Conservation (phyloP, 192 early-diverging fungal species). For the Mycoemilia scoparia region DNA sequence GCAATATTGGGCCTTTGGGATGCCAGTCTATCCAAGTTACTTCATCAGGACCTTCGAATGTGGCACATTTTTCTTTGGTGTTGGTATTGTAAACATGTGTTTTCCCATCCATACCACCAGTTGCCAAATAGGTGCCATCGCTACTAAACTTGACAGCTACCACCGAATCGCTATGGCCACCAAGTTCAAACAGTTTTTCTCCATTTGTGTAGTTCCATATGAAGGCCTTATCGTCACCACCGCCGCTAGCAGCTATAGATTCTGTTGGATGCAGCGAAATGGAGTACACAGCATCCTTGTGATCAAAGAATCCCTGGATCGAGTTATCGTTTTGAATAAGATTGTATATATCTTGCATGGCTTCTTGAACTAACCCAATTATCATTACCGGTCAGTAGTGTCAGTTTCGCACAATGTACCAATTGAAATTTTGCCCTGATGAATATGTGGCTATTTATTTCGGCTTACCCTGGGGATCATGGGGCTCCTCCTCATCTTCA, state of each 20-base stretch:
- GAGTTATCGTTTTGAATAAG: slow-evolving; percentile 81
- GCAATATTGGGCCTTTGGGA: slow-evolving; percentile 72
- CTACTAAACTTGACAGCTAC: slow-evolving; percentile 60
- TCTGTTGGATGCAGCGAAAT: slow-evolving; percentile 63
- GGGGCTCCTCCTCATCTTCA: slow-evolving; percentile 6
- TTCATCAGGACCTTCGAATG: slow-evolving; percentile 80
- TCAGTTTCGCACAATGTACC: too few relatives aligned
- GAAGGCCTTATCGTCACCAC: slow-evolving; percentile 82
- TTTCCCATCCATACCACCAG: slow-evolving; percentile 93
- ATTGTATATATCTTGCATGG: too few relatives aligned
- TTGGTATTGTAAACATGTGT: slow-evolving; percentile 33
- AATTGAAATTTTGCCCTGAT: neutral
- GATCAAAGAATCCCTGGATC: slow-evolving; percentile 78
- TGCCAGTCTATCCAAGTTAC: slow-evolving; percentile 95
- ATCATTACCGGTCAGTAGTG: too few relatives aligned
- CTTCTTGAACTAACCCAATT: too few relatives aligned
- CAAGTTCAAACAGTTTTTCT: slow-evolving; percentile 42
- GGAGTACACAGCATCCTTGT: slow-evolving; percentile 78
- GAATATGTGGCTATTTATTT: neutral
- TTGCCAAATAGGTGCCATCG: slow-evolving; percentile 70
- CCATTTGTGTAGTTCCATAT: slow-evolving; percentile 77
- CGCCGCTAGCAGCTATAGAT: slow-evolving; percentile 58
- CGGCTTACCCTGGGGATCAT: slow-evolving; percentile 1
- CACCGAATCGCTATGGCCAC: slow-evolving; percentile 77
- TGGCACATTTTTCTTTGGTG: slow-evolving; percentile 5